Evolutionary conservation across 768 basidiomycete species (phyloP).

Genomic region (Leccinum incarnatum): DNA sequence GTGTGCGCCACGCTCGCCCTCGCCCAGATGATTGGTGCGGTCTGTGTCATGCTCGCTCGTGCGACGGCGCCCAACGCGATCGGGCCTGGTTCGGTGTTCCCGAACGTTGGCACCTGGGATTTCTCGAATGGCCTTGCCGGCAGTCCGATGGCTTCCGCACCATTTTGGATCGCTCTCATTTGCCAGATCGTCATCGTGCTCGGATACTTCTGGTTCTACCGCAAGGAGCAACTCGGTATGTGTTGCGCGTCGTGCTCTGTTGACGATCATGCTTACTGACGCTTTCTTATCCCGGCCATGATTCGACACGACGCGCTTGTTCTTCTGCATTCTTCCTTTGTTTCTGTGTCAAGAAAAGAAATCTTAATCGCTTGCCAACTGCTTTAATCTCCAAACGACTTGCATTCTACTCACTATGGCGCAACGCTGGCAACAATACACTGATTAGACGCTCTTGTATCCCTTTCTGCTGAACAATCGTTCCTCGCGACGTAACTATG

Average conservation of each 20-base stretch:
- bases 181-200: constrained; percentile 83
- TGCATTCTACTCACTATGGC: constrained; percentile 1
- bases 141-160: constrained; percentile 78
- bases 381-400: neutral
- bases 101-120: constrained; percentile 89
- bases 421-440: neutral
- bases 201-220: constrained; percentile 97
- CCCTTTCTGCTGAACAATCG: neutral
- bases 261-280: neutral
- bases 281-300: constrained; percentile 12
- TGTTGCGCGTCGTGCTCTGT: neutral
- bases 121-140: constrained; percentile 67
- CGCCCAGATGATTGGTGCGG: constrained; percentile 84
- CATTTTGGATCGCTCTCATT: constrained; percentile 84
- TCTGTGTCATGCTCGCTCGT: constrained; percentile 91
- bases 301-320: neutral
- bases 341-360: neutral
- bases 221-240: constrained; percentile 88
- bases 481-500: neutral
- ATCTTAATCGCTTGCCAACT: neutral
- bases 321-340: neutral
- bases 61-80: constrained; percentile 85
- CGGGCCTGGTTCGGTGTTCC: constrained; percentile 89
- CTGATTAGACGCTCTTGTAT: neutral
- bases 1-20: constrained; percentile 92